Conservation (phyloP, 176 grass and related monocot genomes). For the Carex scoparia region DNA sequence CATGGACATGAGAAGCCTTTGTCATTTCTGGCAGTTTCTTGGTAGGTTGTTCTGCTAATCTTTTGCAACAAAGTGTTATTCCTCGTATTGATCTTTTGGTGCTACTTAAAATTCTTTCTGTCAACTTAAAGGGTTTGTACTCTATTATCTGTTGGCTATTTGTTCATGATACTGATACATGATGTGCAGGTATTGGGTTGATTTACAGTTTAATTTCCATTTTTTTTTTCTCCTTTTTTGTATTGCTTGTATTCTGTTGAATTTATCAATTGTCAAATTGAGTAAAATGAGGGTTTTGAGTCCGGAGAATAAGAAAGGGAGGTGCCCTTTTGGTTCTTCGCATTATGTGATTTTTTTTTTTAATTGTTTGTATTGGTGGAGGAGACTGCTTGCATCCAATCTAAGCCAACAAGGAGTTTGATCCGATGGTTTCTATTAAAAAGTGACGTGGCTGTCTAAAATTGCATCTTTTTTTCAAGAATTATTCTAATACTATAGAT, state of each 20-base stretch:
- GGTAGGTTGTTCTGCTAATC: constrained; percentile 33
- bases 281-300: not conserved
- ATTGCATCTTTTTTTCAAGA: too few relatives aligned
- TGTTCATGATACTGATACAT: not conserved
- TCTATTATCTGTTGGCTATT: not conserved
- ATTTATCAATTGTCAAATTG: not conserved
- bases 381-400: too few relatives aligned
- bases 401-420: too few relatives aligned
- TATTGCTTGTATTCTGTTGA: not conserved
- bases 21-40: constrained; percentile 72
- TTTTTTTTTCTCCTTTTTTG: not conserved
- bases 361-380: too few relatives aligned
- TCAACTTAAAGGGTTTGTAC: not conserved
- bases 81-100: not conserved
- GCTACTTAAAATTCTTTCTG: not conserved
- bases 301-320: too few relatives aligned
- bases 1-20: constrained; percentile 75
- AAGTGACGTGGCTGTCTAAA: too few relatives aligned
- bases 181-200: not conserved
- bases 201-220: not conserved
- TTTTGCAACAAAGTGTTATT: constrained; percentile 15
- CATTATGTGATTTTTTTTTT: too few relatives aligned
- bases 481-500: not conserved
- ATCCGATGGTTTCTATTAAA: too few relatives aligned
- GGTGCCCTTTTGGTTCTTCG: too few relatives aligned